Evolutionary conservation across 805 yeast genomes (phyloP), one percentile per base, ranked within the genome.

Genomic region (Saitoella complicata): DNA sequence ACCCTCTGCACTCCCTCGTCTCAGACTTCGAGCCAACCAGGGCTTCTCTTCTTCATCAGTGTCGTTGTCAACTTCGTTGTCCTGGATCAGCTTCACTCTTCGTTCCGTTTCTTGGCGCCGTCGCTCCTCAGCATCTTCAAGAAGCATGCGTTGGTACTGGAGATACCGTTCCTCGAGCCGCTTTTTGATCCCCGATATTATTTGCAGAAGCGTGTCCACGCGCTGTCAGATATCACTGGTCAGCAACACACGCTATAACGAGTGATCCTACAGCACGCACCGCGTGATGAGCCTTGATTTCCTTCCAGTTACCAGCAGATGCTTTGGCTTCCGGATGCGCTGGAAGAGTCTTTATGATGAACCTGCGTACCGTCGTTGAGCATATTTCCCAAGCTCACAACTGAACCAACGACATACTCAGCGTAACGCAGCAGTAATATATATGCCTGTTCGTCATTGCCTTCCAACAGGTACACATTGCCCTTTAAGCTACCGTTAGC

Each of bases 401-500:
- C 21, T 21, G 21, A 21, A 70, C 65, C 32, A n/a, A n/a, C n/a
- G n/a, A 74, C 63, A 41, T 76, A 61, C 47, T 79, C 82, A 21
- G 78, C 69, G 51, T 73, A 77, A 45, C 86, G 59, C 39, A 71
- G 60, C 53, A 76, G 76, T 45, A 75, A 59, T 32, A 75, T 58
- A 53, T 71, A 79, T 0, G 83, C 73, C 46, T 70, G 72, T 38
- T 66, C 69, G 38, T 61, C 54, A 31, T 69, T 63, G 10, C 65
- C 62, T 38, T 67, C 72, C 13, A 58, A 56, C 12, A 63, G 64
- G 56, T 68, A 74, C 13, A 69, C 58, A 32, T 63, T 61, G 0
- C 76, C 72, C 62, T n/a, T n/a, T n/a, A n/a, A n/a, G n/a, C n/a
- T n/a, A n/a, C n/a, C n/a, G n/a, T n/a, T n/a, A n/a, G n/a, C n/a